Evolutionary conservation across 768 basidiomycete genomes (phyloP).

Genomic region (Ramaria sp.): DNA sequence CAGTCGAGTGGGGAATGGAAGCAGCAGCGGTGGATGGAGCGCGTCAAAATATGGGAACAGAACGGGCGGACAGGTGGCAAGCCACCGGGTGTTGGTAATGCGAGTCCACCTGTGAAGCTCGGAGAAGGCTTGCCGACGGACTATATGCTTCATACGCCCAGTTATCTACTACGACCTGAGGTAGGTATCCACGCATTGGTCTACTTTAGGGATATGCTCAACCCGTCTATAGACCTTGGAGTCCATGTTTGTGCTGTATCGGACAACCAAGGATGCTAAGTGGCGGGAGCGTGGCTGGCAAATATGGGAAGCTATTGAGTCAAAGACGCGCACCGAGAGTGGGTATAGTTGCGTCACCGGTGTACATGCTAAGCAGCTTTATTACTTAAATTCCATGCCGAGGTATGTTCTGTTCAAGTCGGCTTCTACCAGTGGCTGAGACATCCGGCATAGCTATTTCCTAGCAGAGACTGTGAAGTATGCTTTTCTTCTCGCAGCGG

Average conservation of each 20-base stretch:
- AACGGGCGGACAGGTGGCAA: slow-evolving; percentile 12
- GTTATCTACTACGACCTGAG: slow-evolving; percentile 62
- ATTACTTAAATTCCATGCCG: slow-evolving; percentile 3
- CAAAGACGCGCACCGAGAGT: slow-evolving; percentile 19
- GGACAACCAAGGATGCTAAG: slow-evolving; percentile 48
- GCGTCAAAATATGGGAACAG: slow-evolving; percentile 34
- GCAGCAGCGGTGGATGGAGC: slow-evolving; percentile 24
- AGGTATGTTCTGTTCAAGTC: slow-evolving; percentile 1
- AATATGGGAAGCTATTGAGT: slow-evolving; percentile 58
- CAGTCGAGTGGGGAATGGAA: slow-evolving; percentile 17
- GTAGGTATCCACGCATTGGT: slow-evolving; percentile 36
- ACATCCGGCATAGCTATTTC: slow-evolving; percentile 29
- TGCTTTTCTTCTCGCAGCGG: slow-evolving; percentile 54
- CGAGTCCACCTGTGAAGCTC: background rate
- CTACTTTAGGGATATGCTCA: no score
- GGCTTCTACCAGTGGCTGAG: background rate
- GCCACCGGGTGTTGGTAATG: slow-evolving; percentile 13
- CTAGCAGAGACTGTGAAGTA: slow-evolving; percentile 61
- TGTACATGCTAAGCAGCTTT: background rate
- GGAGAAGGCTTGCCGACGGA: slow-evolving; percentile 28
- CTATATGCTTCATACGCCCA: slow-evolving; percentile 34
- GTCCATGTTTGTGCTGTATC: slow-evolving; percentile 62
- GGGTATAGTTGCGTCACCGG: slow-evolving; percentile 14
- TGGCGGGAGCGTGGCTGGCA: slow-evolving; percentile 68
- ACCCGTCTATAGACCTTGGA: slow-evolving; percentile 46